Evolutionary conservation across 2,329 filamentous ascomycete species (phyloP), one percentile per base, ranked within the genome.

Genomic region (Cordyceps tenuipes): DNA sequence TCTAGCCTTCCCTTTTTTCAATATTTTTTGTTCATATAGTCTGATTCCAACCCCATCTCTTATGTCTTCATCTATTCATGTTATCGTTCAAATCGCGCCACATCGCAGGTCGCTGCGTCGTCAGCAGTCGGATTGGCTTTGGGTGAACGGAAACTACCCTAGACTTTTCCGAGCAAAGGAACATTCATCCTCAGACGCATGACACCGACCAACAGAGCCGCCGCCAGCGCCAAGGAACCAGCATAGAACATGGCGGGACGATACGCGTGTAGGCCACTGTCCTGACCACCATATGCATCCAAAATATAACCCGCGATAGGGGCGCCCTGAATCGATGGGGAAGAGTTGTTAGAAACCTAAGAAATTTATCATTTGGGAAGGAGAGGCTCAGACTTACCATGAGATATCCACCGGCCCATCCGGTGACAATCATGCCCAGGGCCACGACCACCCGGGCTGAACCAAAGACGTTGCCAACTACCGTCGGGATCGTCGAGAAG

Each of bases 161-260:
- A 66, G 8, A 62, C 59, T 57, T 62, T 65, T 5, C 72, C 73
- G 19, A 75, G 64, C 13, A 71, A 62, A 21, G 66, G 71, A 51
- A 65, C 69, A 62, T 73, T 76, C 46, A 77, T 72, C 59, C 73
- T 76, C 50, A 81, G 65, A 10, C 79, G 73, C 51, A 78, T 75
- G 41, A 72, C 61, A 34, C 68, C 68, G 17, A 81, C 73, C 39
- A 80, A 68, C 3, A 69, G 65, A 7, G 77, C 75, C 1, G 80
- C 75, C 1, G 67, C 74, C 19, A 80, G 65, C 0, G 79, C 76
- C 67, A 83, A 72, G 0, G 76, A 77, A 1, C 82, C 83, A 4
- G 83, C 82, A 65, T 84, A 85, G 67, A 81, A 84, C 69, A 86
- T 86, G 1, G 83, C 83, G 0, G 82, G 82, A 19, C 82, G 75